Conservation (phyloP, 2,329 filamentous ascomycete species). For the Microcyclospora pomicola region DNA sequence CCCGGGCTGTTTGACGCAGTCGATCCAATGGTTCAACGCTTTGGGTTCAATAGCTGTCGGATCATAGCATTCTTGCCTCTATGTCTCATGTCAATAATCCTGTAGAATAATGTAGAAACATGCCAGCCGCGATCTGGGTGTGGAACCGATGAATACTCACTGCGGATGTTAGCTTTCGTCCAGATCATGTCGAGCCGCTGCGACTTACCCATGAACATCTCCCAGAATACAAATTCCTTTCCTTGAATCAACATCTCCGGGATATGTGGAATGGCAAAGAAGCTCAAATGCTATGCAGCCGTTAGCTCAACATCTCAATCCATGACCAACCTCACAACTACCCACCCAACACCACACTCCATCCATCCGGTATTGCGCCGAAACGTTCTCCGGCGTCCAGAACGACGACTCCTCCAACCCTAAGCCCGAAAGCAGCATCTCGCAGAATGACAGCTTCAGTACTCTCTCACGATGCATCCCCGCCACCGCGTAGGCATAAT, state of each 20-base stretch:
- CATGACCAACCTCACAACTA: neutral
- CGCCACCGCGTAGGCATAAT: constrained; percentile 24
- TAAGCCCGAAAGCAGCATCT: constrained; percentile 22
- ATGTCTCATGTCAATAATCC: too few species aligned
- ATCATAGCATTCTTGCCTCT: constrained; percentile 27
- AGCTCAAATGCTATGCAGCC: constrained; percentile 15
- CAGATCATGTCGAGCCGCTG: too few species aligned
- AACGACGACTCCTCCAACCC: constrained; percentile 21
- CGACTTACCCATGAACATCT: constrained; percentile 21
- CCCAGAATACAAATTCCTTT: constrained; percentile 27
- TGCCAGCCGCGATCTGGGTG: too few species aligned
- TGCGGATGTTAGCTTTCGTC: too few species aligned
- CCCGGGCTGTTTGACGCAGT: constrained; percentile 20
- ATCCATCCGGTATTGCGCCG: constrained; percentile 19
- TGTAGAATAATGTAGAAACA: too few species aligned
- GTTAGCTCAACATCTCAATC: neutral
- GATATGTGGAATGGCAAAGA: constrained; percentile 25
- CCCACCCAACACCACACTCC: constrained; percentile 24
- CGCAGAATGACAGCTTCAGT: constrained; percentile 18
- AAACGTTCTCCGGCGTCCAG: constrained; percentile 21
- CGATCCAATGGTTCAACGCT: constrained; percentile 22
- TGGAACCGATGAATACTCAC: too few species aligned
- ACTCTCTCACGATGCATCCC: constrained; percentile 21
- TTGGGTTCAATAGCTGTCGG: constrained; percentile 22
- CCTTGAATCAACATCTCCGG: constrained; percentile 28